Evolutionary conservation across 306 rosid genomes (phyloP), one percentile per base, ranked within the genome.

Genomic region (Prunus dulcis): DNA sequence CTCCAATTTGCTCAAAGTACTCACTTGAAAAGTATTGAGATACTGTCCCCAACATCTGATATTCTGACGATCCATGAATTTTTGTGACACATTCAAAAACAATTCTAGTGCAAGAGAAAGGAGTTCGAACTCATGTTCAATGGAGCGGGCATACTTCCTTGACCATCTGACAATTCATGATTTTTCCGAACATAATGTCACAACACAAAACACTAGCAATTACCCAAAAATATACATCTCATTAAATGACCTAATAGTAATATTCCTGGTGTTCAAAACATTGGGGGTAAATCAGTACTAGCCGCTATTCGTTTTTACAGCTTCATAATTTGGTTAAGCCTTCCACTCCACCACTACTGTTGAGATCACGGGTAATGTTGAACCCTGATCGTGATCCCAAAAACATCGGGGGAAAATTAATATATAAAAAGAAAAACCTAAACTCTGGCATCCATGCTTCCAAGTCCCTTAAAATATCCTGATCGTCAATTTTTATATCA

Each of bases 401-500:
- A 32, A 53, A 23, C 53, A 72, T 38, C 1, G 2, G 74, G 15
- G 23, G 17, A 10, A 32, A 41, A 56, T 38, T 38, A 38, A 38
- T 38, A 38, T 32, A 38, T 9, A 28, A 6, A 38, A 30, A 17
- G 20, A 17, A 58, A 32, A 27, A 30, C 38, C 67, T 73, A 73
- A 47, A 67, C 77, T 57, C 69, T 11, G 46, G 56, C 27, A 25
- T 73, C 20, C 67, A 3, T 51, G 46, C 82, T 43, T 8, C 27
- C 20, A 18, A 68, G 20, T 30, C 28, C 25, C 69, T 49, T 41
- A 28, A 12, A 64, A 63, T 23, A 62, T 18, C 15, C 5, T 28
- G 32, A 70, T 63, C 18, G 19, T 47, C 19, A 73, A 43, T 23
- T 46, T 72, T 17, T 14, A 27, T 9, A 71, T 87, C 83, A 95